Conservation (phyloP, 108 stramenopile species). For the Licmophora abbreviata region DNA sequence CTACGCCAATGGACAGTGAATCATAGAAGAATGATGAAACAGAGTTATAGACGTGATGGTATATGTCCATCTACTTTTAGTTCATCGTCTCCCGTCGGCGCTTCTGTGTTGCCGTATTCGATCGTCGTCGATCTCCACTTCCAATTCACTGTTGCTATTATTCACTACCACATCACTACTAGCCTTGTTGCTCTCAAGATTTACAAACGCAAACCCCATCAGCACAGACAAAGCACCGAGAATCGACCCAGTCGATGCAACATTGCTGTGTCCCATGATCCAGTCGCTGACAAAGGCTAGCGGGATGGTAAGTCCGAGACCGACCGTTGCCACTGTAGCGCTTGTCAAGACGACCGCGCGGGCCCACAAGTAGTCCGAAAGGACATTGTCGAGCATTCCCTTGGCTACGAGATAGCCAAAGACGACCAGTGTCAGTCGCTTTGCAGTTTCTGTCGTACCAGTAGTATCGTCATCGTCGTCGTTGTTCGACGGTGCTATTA, state of each 20-base stretch:
- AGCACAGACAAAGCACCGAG: constrained; percentile 62
- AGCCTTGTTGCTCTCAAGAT: constrained; percentile 32
- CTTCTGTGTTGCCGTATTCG: neutral
- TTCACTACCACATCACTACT: constrained; percentile 2
- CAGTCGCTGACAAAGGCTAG: constrained; percentile 83
- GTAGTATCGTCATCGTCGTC: constrained; percentile 14
- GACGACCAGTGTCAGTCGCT: constrained; percentile 37
- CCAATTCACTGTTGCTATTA: neutral
- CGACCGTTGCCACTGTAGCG: constrained; percentile 95
- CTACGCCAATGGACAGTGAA: neutral
- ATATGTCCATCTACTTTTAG: neutral
- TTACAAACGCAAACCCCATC: constrained; percentile 72
- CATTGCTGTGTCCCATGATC: constrained; percentile 42
- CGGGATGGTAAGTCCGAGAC: constrained; percentile 94
- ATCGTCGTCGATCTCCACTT: too few species aligned
- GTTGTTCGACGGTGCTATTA: constrained; percentile 16
- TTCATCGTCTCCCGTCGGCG: neutral
- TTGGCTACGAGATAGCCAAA: constrained; percentile 60
- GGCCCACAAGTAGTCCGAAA: constrained; percentile 94
- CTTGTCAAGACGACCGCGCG: constrained; percentile 89
- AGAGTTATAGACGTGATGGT: too few species aligned
- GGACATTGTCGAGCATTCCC: constrained; percentile 81
- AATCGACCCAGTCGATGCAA: constrained; percentile 25
- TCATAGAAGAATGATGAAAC: neutral
- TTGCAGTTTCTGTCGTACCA: neutral